Percentiles rank a stretch among this genome's conserved stretches.
These are phyloP conservation scores for Sextonia rubra DNA, from an alignment of 164 flowering plant genomes.

Conservation along the genomic window DNA sequence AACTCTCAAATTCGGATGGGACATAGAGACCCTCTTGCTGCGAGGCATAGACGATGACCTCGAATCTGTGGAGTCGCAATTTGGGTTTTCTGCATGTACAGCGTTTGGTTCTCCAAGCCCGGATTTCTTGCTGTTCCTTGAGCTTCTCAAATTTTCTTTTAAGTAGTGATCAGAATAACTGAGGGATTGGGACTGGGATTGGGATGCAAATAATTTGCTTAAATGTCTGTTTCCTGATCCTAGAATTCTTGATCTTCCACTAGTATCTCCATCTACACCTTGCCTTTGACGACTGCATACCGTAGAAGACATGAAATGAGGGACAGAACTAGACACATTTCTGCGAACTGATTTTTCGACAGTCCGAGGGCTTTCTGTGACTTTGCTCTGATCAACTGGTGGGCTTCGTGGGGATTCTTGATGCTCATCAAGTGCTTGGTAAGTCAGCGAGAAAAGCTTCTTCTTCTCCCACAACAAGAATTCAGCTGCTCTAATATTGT, in stretches of 20 bases:
- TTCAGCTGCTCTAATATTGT: slow-evolving; percentile 40
- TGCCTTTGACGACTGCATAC: slow-evolving; percentile 65
- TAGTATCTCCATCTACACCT: slow-evolving; percentile 35
- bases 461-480: slow-evolving; percentile 43
- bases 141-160: slow-evolving; percentile 26
- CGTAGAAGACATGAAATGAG: slow-evolving; percentile 80
- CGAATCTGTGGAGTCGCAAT: slow-evolving; percentile 17
- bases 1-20: slow-evolving; percentile 39
- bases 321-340: slow-evolving; percentile 30
- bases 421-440: slow-evolving; percentile 23
- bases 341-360: slow-evolving; percentile 20
- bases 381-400: slow-evolving; percentile 21
- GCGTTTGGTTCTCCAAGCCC: slow-evolving; percentile 24
- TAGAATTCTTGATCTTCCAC: slow-evolving; percentile 27
- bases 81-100: slow-evolving; percentile 22
- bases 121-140: slow-evolving; percentile 21
- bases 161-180: slow-evolving; percentile 43
- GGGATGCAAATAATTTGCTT: slow-evolving; percentile 47
- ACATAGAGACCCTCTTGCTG: slow-evolving; percentile 37
- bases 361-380: slow-evolving; percentile 23
- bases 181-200: slow-evolving; percentile 56
- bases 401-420: slow-evolving; percentile 22
- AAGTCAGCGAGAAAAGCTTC: slow-evolving; percentile 30
- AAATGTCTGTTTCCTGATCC: slow-evolving; percentile 38
- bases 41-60: slow-evolving; percentile 23